Base-by-base conservation (phyloP, 2,329 filamentous ascomycete species). In the Neurospora sp. region DNA sequence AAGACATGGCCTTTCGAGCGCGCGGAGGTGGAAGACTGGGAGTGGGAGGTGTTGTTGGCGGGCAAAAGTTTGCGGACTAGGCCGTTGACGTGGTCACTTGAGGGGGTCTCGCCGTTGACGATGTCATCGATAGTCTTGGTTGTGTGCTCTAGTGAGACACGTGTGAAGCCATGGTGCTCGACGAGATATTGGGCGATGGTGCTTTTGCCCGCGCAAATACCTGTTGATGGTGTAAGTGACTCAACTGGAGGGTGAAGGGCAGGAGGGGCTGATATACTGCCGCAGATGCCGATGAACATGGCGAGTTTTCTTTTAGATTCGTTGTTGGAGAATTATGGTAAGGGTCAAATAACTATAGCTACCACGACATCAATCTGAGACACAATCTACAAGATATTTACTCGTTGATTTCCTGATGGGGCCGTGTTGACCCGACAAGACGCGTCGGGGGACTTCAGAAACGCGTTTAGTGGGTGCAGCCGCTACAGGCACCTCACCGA, bases 121-220 rank as follows among this genome's bases (percentile, higher is more conserved):
- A 43, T n/a, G 4, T 68, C 39, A 17, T 66, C 39, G 40, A 69
- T 41, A 5, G 19, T 65, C 43, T 5, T 37, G 28, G 8, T n/a
- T 68, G 40, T 6, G 23, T 67, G 28, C 8, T 76, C 80, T 38
- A 97, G 84, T 75, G 87, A 85, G 70, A 97, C 86, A 66, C 88
- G 87, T 71, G 87, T 88, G 81, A 98, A 99, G 72, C 88, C 89
- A 80, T 97, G 91, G 73, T 94, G 88, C 73, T 93, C 87, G 73
- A 94, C 88, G 8, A 99, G 87, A 79, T 97, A 97, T 69, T 92
- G 88, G 70, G 93, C 93, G 73, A 98, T 92, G 10, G 93, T 92
- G 78, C 89, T 90, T 83, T 97, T 98, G 77, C 96, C 96, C 67
- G 95, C 90, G 82, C 94, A 98, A 76, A 97, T 95, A 77, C 92